Conservation (phyloP, 164 flowering plant genomes). For the Malania oleifera region DNA sequence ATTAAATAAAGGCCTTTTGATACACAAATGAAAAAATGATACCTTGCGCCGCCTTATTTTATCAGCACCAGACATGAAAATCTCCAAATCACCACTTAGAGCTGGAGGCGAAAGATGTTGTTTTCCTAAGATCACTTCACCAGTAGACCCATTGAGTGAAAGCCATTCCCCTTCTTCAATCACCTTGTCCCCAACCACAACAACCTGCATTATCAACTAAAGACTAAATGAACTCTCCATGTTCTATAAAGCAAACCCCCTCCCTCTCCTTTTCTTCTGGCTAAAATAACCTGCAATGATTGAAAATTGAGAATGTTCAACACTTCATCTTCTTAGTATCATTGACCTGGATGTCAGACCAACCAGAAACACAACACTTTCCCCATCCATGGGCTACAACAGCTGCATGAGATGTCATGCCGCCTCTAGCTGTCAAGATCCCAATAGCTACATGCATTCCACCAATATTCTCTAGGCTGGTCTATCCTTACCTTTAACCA, state of each 20-base stretch:
- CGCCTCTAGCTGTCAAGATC: conserved; percentile 95
- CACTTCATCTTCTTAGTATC: conserved; percentile 64
- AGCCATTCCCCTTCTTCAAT: conserved; percentile 87
- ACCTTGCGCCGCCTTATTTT: conserved; percentile 74
- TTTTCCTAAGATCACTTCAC: conserved; percentile 90
- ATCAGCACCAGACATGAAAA: conserved; percentile 94
- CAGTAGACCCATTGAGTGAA: conserved; percentile 94
- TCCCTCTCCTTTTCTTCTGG: background rate
- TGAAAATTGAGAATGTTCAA: background rate
- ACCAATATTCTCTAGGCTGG: conserved; percentile 97
- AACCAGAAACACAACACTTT: conserved; percentile 95
- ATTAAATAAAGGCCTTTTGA: background rate
- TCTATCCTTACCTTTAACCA: conserved; percentile 74
- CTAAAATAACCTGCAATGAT: background rate
- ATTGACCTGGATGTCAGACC: conserved; percentile 86
- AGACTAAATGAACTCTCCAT: too few species aligned
- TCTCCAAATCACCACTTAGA: conserved; percentile 71
- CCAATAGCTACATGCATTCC: conserved; percentile 99
- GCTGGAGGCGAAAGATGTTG: conserved; percentile 89
- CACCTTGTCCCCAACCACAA: conserved; percentile 45
- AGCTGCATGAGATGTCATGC: conserved; percentile 99
- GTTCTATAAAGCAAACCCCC: background rate
- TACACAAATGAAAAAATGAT: background rate
- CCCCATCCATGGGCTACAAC: conserved; percentile 99
- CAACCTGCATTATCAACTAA: conserved; percentile 38